These are phyloP conservation scores for Thalassiosira delicatula DNA, from an alignment of 352 stramenopile species.

Conservation along the genomic window DNA sequence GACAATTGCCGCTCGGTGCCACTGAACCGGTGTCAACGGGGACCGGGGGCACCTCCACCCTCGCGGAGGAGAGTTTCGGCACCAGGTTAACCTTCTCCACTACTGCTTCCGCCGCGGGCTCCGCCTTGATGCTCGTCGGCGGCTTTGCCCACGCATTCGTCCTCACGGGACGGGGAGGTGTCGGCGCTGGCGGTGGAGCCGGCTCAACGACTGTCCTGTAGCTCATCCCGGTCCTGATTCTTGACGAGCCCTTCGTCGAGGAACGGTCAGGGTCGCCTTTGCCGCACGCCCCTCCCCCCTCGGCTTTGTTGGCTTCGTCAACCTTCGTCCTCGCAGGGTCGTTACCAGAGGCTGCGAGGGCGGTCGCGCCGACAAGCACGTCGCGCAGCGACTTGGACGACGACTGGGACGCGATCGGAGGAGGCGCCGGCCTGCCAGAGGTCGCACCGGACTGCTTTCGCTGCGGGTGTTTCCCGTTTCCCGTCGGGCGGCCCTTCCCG, in stretches of 20 bases:
- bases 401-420: background rate
- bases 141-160: conserved; percentile 30
- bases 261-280: no score
- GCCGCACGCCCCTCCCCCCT: no score
- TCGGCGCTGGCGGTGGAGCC: background rate
- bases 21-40: no score
- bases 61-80: background rate
- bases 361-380: conserved; percentile 26
- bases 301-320: background rate
- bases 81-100: background rate
- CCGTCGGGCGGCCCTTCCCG: conserved; percentile 3
- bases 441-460: conserved; percentile 18
- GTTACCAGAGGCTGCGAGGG: background rate
- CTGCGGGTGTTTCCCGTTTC: conserved; percentile 14
- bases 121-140: conserved; percentile 19
- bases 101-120: background rate
- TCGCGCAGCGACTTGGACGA: conserved; percentile 31
- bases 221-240: conserved; percentile 57
- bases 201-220: conserved; percentile 60
- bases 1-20: no score
- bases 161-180: conserved; percentile 5
- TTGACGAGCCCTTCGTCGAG: conserved; percentile 28
- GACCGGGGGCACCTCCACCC: no score
- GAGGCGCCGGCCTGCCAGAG: background rate
- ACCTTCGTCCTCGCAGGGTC: background rate